phyloP scores from a whole-genome alignment of 2,329 filamentous ascomycete species.

The Ophiostoma sp. region DNA sequence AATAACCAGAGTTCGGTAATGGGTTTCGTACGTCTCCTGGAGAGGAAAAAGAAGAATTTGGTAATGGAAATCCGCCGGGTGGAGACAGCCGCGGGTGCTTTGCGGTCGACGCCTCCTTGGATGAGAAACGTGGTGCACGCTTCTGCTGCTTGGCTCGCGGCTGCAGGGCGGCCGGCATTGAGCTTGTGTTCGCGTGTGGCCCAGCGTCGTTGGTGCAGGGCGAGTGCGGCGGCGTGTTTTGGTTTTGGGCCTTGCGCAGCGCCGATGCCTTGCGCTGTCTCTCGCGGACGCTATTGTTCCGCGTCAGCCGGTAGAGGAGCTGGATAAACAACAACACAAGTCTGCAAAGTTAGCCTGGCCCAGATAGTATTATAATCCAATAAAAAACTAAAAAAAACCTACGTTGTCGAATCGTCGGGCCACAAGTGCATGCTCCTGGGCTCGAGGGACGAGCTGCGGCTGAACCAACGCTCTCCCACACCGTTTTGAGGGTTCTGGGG shows the following conservation, averaged over 20 bases:
- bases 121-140: background rate
- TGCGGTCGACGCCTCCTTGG: background rate
- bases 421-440: conserved; percentile 21
- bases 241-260: background rate
- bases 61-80: background rate
- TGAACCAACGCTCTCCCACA: conserved; percentile 24
- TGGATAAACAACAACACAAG: conserved; percentile 23
- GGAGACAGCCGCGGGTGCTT: conserved; percentile 14
- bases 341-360: no score
- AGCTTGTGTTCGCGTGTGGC: background rate
- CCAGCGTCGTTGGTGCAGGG: background rate
- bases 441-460: background rate
- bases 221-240: background rate
- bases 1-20: no score
- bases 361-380: no score
- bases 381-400: no score
- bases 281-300: conserved; percentile 18
- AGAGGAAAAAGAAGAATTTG: background rate
- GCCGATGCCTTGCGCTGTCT: conserved; percentile 15
- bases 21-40: background rate
- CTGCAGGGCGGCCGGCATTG: background rate
- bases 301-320: conserved; percentile 24
- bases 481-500: background rate
- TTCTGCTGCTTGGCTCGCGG: background rate
- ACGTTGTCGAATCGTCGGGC: conserved; percentile 25